Base-by-base conservation (phyloP, 148 eudicot species). In the Nepenthes mirabilis region DNA sequence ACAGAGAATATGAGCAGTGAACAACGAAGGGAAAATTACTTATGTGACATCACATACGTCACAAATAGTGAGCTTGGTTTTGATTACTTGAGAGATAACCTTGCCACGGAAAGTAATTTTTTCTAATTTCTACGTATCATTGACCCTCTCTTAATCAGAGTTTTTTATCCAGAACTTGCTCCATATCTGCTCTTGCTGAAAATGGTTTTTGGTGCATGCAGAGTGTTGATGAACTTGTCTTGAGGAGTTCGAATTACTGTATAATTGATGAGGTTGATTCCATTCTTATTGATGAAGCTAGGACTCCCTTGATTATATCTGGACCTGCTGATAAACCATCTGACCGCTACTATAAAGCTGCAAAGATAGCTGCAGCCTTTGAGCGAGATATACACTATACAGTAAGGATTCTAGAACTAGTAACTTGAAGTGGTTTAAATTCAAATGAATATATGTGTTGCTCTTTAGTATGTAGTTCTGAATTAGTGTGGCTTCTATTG, bases 211-310 rank as follows among this genome's bases (percentile, higher is more conserved):
- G 64, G 52, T 62, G 57, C 68, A 55, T 71, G 67, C 97, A 93
- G 99, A 84, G 81, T 74, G 86, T 81, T 59, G 87, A 89, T 60
- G 99, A 93, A 74, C 99, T 93, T 71, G 99, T 93, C 49, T 13
- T 89, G 83, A 84, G 95, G 77, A 77, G 65, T 60, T 89, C 86
- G 62, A 89, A 89, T 76, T 93, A 83, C 72, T 93, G 99, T 58
- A 77, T 93, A 51, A 93, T 93, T 70, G 99, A 93, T 63, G 99
- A 93, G 86, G 99, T 93, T 74, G 99, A 93, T 79, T 93, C 99
- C 53, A 86, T 93, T 64, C 97, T 93, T 62, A 77, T 93, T 69
- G 99, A 93, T 73, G 99, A 93, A 78, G 99, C 99, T 77, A 93
- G 99, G 77, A 93, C 99, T 69, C 99, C 99, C 57, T 77, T 93